Conservation (phyloP, 148 eudicot species). For the Rhododendron molle region DNA sequence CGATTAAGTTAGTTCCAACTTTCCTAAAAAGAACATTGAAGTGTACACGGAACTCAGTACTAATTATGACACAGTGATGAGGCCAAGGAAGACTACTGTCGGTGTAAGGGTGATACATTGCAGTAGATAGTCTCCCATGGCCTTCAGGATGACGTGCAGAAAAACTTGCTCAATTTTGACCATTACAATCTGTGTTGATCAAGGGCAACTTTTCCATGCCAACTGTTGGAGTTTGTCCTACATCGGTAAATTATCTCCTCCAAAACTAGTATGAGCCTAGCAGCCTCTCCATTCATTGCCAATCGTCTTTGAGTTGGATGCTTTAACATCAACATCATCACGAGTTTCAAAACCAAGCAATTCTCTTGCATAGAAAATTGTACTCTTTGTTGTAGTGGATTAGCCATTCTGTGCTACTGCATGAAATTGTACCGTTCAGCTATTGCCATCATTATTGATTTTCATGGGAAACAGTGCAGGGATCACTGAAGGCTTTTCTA, state of each 20-base stretch:
- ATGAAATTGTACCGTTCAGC: background rate
- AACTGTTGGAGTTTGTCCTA: no score
- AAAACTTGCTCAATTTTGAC: background rate
- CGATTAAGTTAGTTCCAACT: background rate
- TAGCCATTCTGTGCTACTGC: background rate
- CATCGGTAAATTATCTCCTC: no score
- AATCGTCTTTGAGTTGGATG: no score
- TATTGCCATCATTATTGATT: slow-evolving; percentile 16
- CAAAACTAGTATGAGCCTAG: no score
- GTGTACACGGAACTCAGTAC: background rate
- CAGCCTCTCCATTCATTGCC: no score
- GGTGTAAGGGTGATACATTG: background rate
- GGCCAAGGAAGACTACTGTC: background rate
- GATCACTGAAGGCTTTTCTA: slow-evolving; percentile 97
- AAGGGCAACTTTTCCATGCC: background rate
- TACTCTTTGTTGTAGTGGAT: background rate
- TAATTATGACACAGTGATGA: background rate
- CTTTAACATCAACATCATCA: background rate
- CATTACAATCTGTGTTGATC: background rate
- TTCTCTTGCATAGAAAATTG: background rate
- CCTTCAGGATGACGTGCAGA: background rate
- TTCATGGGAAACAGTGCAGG: slow-evolving; percentile 77
- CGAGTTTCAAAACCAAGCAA: background rate
- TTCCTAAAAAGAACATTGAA: background rate
- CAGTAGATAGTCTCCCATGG: background rate